phyloP scores from a whole-genome alignment of 805 yeast genomes.

The Schwanniomyces vanrijiae region DNA sequence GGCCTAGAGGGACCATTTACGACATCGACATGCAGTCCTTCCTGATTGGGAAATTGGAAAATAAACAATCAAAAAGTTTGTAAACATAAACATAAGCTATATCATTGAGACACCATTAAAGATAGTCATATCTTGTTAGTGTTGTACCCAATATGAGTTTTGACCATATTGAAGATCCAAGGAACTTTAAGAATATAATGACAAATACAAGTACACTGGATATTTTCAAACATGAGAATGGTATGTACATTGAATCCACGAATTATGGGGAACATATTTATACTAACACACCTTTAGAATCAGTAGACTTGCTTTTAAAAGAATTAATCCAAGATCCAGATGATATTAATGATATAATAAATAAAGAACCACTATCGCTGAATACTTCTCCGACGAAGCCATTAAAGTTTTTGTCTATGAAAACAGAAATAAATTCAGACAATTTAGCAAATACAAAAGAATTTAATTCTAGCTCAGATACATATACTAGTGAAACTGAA shows the following conservation, averaged over 20 bases:
- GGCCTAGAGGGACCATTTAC: neutral
- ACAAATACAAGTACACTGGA: conserved; percentile 8
- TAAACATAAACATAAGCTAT: neutral
- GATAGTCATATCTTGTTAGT: neutral
- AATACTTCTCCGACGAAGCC: conserved; percentile 33
- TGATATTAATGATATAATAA: neutral
- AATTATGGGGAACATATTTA: neutral
- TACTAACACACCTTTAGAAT: conserved; percentile 22
- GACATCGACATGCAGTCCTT: neutral
- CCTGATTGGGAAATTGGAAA: neutral
- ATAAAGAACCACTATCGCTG: conserved; percentile 11
- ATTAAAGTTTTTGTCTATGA: conserved; percentile 23
- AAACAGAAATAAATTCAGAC: neutral
- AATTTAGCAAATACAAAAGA: conserved; percentile 17
- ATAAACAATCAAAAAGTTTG: conserved; percentile 2
- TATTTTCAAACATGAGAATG: conserved; percentile 26
- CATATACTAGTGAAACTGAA: conserved; percentile 35
- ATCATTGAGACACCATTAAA: neutral
- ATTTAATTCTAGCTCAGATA: conserved; percentile 41
- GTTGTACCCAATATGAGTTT: neutral
- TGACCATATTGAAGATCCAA: neutral
- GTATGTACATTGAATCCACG: conserved; percentile 15
- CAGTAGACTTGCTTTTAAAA: conserved; percentile 28
- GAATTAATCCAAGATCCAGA: conserved; percentile 20
- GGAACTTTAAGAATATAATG: neutral